A percentile compares a stretch with the other conserved stretches of the same genome.
Evolutionary conservation across 305 asterid species (phyloP).

Genomic region (Plantago rigida): DNA sequence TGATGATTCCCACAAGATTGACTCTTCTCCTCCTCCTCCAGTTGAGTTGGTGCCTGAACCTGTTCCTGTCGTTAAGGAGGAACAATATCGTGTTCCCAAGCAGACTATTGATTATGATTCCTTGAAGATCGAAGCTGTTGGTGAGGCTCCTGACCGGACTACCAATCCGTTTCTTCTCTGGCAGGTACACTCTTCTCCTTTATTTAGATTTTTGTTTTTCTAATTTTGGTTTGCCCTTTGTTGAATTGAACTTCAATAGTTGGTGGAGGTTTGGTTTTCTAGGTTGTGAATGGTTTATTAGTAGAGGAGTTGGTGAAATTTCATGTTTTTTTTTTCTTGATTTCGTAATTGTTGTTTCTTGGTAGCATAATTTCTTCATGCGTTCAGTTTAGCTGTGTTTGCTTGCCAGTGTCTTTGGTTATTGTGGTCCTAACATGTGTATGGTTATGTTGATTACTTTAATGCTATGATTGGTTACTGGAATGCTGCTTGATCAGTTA

Average conservation of each 20-base stretch:
- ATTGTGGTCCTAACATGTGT: too few species aligned
- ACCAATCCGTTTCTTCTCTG: constrained; percentile 39
- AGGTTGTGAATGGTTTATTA: too few species aligned
- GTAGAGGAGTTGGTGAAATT: too few species aligned
- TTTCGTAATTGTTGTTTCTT: too few species aligned
- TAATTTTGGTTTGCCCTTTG: not conserved
- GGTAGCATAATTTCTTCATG: too few species aligned
- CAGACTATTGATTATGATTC: constrained; percentile 21
- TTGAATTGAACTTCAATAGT: not conserved
- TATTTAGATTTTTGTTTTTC: not conserved
- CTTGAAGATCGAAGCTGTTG: constrained; percentile 36
- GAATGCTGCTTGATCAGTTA: too few species aligned
- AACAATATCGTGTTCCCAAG: constrained; percentile 18
- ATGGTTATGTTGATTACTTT: too few species aligned
- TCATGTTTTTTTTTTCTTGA: too few species aligned
- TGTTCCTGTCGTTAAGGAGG: constrained; percentile 10
- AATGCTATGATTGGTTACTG: too few species aligned
- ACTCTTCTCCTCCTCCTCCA: constrained; percentile 19
- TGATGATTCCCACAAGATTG: constrained; percentile 13
- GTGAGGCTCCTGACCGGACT: constrained; percentile 27
- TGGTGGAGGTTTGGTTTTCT: too few species aligned
- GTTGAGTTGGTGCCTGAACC: constrained; percentile 19
- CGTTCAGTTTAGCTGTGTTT: too few species aligned
- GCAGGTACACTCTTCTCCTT: constrained; percentile 33
- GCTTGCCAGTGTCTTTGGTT: too few species aligned